These are phyloP conservation scores for Pseudogymnoascus sp. DNA, from an alignment of 2,329 filamentous ascomycete species.

Conservation along the genomic window DNA sequence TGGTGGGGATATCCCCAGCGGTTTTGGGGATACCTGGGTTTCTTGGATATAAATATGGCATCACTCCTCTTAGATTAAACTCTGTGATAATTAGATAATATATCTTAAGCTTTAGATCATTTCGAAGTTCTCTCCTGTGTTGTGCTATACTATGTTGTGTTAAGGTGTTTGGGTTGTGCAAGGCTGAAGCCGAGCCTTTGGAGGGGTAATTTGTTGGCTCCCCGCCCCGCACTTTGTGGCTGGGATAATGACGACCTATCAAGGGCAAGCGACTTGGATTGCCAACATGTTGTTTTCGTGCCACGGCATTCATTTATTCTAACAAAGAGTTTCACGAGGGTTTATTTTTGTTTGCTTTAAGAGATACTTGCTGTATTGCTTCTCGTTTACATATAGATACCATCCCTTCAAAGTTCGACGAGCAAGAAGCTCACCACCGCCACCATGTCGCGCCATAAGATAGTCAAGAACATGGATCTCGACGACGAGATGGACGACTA, in stretches of 20 bases:
- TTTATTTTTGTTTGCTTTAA: not conserved
- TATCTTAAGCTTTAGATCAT: not conserved
- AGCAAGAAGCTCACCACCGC: not conserved
- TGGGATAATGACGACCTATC: constrained; percentile 10
- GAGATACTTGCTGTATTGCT: not conserved
- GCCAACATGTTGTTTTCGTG: constrained; percentile 2
- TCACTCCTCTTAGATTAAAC: constrained; percentile 6
- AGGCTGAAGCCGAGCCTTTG: constrained; percentile 10
- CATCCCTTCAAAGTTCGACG: not conserved
- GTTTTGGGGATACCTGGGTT: not conserved
- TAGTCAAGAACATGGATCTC: constrained; percentile 35
- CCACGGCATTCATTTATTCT: constrained; percentile 2
- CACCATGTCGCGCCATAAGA: constrained; percentile 37
- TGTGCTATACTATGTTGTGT: not conserved
- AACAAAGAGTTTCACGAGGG: not conserved
- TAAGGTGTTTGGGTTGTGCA: not conserved
- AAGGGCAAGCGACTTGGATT: constrained; percentile 7
- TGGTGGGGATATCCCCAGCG: not conserved
- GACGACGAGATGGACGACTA: constrained; percentile 47
- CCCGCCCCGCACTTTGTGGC: constrained; percentile 10
- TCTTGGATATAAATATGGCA: not conserved
- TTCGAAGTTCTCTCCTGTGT: not conserved
- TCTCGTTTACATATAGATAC: not conserved
- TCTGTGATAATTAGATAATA: not conserved
- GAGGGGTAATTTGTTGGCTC: constrained; percentile 9